Evolutionary conservation across 140 eudicot genomes (phyloP).

Genomic region (Senecio squalidus): DNA sequence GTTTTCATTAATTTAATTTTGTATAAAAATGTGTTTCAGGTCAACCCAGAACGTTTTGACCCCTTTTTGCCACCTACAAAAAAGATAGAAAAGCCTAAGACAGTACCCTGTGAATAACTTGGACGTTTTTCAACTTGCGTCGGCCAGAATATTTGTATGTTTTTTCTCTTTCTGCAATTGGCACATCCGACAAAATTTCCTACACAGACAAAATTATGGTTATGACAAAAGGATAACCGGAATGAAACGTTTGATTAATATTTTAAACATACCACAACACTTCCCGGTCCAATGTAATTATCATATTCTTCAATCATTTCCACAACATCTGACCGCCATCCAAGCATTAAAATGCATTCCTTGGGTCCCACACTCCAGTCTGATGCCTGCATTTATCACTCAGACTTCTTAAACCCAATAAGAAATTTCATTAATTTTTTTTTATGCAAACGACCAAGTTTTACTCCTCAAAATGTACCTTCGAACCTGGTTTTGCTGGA

Average conservation of each 20-base stretch:
- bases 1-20: too few species aligned
- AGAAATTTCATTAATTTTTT: too few species aligned
- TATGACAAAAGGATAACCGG: background rate
- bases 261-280: slow-evolving; percentile 60
- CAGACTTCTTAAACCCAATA: too few species aligned
- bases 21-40: too few species aligned
- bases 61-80: too few species aligned
- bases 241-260: background rate
- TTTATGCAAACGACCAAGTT: too few species aligned
- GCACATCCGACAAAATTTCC: slow-evolving; percentile 91
- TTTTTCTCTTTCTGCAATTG: slow-evolving; percentile 61
- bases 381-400: slow-evolving; percentile 56
- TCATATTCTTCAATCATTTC: slow-evolving; percentile 93
- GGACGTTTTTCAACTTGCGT: slow-evolving; percentile 59
- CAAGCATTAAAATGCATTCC: slow-evolving; percentile 79
- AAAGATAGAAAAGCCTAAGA: background rate
- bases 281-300: slow-evolving; percentile 92
- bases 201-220: slow-evolving; percentile 22
- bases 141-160: slow-evolving; percentile 51
- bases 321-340: slow-evolving; percentile 92
- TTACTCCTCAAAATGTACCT: slow-evolving; percentile 35
- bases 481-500: slow-evolving; percentile 66
- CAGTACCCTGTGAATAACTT: slow-evolving; percentile 72
- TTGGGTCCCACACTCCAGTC: slow-evolving; percentile 73
- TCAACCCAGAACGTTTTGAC: too few species aligned